These are phyloP conservation scores for Podosphaera xanthii DNA, from an alignment of 2,329 filamentous ascomycete species.

Conservation along the genomic window DNA sequence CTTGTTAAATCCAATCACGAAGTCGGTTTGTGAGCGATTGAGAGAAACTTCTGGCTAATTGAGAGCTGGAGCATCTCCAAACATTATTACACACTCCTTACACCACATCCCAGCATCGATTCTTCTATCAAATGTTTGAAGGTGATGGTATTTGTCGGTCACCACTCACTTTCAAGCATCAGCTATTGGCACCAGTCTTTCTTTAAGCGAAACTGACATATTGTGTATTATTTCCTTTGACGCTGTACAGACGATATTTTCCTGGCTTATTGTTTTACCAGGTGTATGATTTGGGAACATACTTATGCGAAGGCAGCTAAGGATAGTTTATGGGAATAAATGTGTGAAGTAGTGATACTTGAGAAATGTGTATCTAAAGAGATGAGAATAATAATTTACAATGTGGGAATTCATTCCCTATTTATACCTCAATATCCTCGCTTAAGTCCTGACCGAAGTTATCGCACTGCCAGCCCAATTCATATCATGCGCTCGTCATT, in stretches of 20 bases:
- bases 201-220: not conserved
- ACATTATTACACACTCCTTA: not conserved
- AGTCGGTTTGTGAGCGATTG: not conserved
- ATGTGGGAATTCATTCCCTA: no score
- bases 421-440: no score
- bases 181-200: not conserved
- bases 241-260: not conserved
- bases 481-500: no score
- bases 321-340: no score
- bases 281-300: no score
- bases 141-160: not conserved
- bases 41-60: not conserved
- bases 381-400: no score
- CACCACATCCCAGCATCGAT: not conserved
- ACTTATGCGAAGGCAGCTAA: no score
- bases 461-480: no score
- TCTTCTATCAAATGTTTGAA: not conserved
- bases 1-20: not conserved
- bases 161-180: not conserved
- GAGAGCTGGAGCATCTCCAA: not conserved
- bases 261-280: not conserved
- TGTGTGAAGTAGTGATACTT: no score
- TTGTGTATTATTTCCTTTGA: not conserved
- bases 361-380: no score
- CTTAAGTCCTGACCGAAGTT: no score